Conservation (phyloP, 768 basidiomycete genomes). For the Mycena alexandri region DNA sequence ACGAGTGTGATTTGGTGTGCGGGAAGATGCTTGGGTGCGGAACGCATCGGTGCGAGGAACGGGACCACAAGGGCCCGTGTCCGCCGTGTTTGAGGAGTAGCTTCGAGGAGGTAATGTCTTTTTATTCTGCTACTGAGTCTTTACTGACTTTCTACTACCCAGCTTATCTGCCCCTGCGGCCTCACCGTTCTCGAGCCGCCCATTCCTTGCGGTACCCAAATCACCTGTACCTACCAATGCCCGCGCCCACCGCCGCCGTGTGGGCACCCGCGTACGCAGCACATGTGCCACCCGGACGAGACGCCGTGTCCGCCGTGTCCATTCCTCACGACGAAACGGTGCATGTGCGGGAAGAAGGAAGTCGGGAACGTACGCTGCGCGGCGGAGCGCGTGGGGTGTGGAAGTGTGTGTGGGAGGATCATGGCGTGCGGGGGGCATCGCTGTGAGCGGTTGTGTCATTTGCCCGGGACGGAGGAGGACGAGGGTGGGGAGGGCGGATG, state of each 20-base stretch:
- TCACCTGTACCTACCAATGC: slow-evolving; percentile 88
- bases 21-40: slow-evolving; percentile 81
- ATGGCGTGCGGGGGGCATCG: slow-evolving; percentile 91
- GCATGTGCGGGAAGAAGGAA: slow-evolving; percentile 90
- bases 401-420: slow-evolving; percentile 80
- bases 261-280: slow-evolving; percentile 83
- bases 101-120: slow-evolving; percentile 82
- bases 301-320: slow-evolving; percentile 88
- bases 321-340: slow-evolving; percentile 80
- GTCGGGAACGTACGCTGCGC: slow-evolving; percentile 89
- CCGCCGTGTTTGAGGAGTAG: slow-evolving; percentile 87
- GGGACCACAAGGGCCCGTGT: slow-evolving; percentile 88
- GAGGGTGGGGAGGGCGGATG: slow-evolving; percentile 64
- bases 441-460: slow-evolving; percentile 88
- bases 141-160: slow-evolving; percentile 21
- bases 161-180: slow-evolving; percentile 87
- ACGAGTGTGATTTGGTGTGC: slow-evolving; percentile 88
- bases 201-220: slow-evolving; percentile 85
- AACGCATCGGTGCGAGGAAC: slow-evolving; percentile 80
- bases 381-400: slow-evolving; percentile 86
- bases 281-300: slow-evolving; percentile 85
- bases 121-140: slow-evolving; percentile 6
- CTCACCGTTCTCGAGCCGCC: slow-evolving; percentile 92
- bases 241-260: slow-evolving; percentile 75
- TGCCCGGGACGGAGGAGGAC: no score